Evolutionary conservation across 495 filamentous ascomycete species (phyloP), one percentile per base, ranked within the genome.

Genomic region (Chaetomidium leptoderma): DNA sequence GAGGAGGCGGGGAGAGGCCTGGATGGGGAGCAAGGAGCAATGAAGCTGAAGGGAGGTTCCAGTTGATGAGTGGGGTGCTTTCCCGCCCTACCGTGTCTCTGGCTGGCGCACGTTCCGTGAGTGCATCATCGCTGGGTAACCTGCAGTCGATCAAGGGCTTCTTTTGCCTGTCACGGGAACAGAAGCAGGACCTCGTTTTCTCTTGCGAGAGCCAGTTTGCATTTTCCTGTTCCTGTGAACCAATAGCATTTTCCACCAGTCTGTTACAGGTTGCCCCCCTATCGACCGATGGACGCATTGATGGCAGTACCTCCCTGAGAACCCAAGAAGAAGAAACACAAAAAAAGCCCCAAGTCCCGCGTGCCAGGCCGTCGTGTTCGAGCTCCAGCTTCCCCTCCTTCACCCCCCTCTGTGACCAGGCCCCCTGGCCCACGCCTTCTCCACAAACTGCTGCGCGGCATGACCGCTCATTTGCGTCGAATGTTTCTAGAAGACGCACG

Each of bases 401-500:
- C 42, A 5, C 3, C 13, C 58, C 59, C 64, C 53, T 62, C 60
- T 21, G 58, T 51, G 44, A 47, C 49, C 46, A 19, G 53, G 57
- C 13, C 58, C 11, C 61, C 61, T 56, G 60, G 59, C 58, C 47
- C 29, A 21, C 35, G 43, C 46, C 53, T 26, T 44, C 66, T 63
- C 66, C 68, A 68, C 61, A 63, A 27, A 44, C 50, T 47, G 53
- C 33, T 46, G 55, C 61, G 52, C 59, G 57, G 57, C 59, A 61
- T 55, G 57, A 56, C 60, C 65, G 63, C 44, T 67, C 63, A 66
- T 61, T 50, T 59, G 58, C 53, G 61, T 70, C 59, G 68, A 72
- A 70, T 40, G 52, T 24, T 72, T 72, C 70, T 70, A 72, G 70
- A 72, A 72, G 52, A 56, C 59, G 66, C 68, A 69, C 68, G 51